phyloP scores from a whole-genome alignment of 306 rosid genomes.

The Mucuna pruriens region DNA sequence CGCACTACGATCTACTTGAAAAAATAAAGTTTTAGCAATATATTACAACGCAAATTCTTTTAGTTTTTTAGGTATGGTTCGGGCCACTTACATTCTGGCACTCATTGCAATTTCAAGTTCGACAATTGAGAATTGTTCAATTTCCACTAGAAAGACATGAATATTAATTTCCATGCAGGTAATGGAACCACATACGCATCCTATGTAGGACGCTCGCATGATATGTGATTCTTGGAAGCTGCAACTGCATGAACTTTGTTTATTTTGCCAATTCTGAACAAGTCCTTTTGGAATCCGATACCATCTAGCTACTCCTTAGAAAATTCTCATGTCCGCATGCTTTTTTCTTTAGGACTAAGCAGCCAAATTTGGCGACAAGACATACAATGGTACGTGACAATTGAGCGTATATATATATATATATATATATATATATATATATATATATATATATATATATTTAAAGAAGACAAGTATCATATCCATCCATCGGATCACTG shows the following conservation, averaged over 20 bases:
- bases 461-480: too few relatives aligned
- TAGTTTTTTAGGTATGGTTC: not conserved
- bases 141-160: conserved; percentile 21
- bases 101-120: conserved; percentile 3
- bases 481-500: too few relatives aligned
- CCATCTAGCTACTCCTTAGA: conserved; percentile 26
- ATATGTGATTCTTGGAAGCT: conserved; percentile 13
- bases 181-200: conserved; percentile 8
- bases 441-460: too few relatives aligned
- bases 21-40: not conserved
- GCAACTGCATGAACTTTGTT: not conserved
- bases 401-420: too few relatives aligned
- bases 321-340: not conserved
- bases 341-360: not conserved
- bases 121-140: not conserved
- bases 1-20: not conserved
- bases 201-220: not conserved
- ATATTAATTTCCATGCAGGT: not conserved
- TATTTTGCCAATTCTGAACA: not conserved
- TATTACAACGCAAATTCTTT: not conserved
- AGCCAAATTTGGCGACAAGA: conserved; percentile 12
- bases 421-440: too few relatives aligned
- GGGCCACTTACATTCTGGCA: not conserved
- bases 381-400: not conserved
- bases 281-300: conserved; percentile 42